Conservation (phyloP, 2,329 filamentous ascomycete genomes). For the Aspergillus pseudoterreus region DNA sequence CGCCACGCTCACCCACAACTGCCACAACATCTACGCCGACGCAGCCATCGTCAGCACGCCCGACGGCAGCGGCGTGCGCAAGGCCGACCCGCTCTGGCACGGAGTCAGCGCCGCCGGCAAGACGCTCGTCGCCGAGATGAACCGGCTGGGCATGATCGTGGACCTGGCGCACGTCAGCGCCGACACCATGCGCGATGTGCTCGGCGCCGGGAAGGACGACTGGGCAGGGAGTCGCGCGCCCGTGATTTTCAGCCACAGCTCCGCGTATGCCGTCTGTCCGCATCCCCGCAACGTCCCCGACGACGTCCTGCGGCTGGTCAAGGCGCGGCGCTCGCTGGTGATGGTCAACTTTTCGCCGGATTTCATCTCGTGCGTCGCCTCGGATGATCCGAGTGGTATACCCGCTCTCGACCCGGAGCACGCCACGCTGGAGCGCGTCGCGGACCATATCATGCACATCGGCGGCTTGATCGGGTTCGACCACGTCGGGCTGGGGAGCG, state of each 20-base stretch:
- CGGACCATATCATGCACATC: conserved; percentile 76
- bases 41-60: conserved; percentile 59
- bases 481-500: conserved; percentile 81
- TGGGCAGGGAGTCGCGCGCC: conserved; percentile 76
- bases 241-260: conserved; percentile 86
- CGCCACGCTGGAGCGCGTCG: conserved; percentile 72
- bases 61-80: conserved; percentile 35
- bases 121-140: conserved; percentile 79
- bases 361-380: conserved; percentile 72
- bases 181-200: conserved; percentile 81
- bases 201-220: conserved; percentile 56
- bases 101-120: conserved; percentile 71
- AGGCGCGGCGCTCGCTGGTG: conserved; percentile 68
- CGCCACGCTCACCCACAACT: conserved; percentile 87
- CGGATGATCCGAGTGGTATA: conserved; percentile 58
- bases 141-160: conserved; percentile 89
- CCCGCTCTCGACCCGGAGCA: conserved; percentile 66
- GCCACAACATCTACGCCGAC: conserved; percentile 85
- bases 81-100: conserved; percentile 39
- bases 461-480: conserved; percentile 80
- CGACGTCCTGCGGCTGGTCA: conserved; percentile 72
- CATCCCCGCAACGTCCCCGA: conserved; percentile 91
- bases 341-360: conserved; percentile 88
- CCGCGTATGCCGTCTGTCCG: conserved; percentile 73
- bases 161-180: conserved; percentile 76